phyloP scores from a whole-genome alignment of 352 stramenopile genomes.

The Globisporangium recalcitrans region DNA sequence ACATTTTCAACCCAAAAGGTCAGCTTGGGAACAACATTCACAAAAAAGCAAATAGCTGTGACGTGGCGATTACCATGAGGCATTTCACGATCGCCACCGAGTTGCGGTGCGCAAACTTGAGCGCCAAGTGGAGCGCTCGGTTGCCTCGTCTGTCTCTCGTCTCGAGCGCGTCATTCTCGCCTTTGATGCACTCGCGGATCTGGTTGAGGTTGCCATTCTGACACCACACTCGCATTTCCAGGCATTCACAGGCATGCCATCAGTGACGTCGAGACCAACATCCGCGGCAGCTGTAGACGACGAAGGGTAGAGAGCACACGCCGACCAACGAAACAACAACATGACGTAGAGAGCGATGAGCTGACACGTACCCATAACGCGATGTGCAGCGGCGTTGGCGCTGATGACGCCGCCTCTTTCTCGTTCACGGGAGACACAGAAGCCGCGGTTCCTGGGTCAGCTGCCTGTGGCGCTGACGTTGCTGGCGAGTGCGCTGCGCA shows the following conservation, averaged over 20 bases:
- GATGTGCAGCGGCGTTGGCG: slow-evolving; percentile 44
- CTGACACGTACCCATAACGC: slow-evolving; percentile 43
- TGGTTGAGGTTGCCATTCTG: slow-evolving; percentile 60
- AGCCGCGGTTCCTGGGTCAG: neutral
- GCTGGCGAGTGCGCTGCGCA: neutral
- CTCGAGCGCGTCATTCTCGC: slow-evolving; percentile 33
- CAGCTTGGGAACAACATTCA: neutral
- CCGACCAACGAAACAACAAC: neutral
- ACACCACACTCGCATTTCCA: neutral
- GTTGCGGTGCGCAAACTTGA: slow-evolving; percentile 68
- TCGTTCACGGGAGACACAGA: neutral
- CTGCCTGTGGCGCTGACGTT: neutral
- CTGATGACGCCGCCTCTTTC: neutral
- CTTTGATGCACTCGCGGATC: slow-evolving; percentile 32
- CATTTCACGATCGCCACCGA: slow-evolving; percentile 43
- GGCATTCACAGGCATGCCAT: neutral
- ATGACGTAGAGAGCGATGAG: neutral
- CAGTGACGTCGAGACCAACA: neutral
- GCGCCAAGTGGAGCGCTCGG: slow-evolving; percentile 51
- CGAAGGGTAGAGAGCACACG: neutral
- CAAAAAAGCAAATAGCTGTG: neutral
- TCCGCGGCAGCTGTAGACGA: neutral
- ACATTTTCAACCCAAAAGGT: slow-evolving; percentile 1
- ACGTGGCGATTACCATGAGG: slow-evolving; percentile 31
- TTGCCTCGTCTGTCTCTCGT: slow-evolving; percentile 51